Percentiles rank a stretch among this genome's conserved stretches.
phyloP scores from a whole-genome alignment of 345 rosid genomes.

The Erysimum cheiranthoides region DNA sequence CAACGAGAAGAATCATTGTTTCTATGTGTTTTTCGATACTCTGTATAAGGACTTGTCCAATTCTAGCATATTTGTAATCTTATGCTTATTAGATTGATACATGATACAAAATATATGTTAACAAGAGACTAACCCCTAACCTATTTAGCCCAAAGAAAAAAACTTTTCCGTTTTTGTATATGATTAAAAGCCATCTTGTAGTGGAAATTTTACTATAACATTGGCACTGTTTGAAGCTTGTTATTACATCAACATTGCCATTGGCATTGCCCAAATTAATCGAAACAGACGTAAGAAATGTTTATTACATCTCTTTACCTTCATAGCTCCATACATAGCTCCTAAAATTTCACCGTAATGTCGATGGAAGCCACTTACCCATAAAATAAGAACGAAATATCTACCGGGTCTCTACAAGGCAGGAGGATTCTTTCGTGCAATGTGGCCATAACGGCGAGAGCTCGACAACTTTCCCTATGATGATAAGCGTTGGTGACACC shows the following conservation, averaged over 20 bases:
- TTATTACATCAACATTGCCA: conserved; percentile 18
- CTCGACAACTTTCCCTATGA: conserved; percentile 86
- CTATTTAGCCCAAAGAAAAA: no score
- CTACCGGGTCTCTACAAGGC: conserved; percentile 52
- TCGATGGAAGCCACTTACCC: conserved; percentile 9
- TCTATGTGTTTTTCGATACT: no score
- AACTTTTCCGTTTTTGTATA: no score
- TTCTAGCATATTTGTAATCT: no score
- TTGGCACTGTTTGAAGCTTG: background rate
- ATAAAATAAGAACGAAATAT: background rate
- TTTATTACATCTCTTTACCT: conserved; percentile 27
- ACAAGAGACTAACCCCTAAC: no score
- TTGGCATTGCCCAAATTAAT: conserved; percentile 22
- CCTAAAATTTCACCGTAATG: conserved; percentile 18
- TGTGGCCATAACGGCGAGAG: conserved; percentile 87
- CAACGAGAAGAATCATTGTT: no score
- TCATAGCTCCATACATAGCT: conserved; percentile 22
- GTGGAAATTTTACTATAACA: background rate
- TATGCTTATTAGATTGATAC: no score
- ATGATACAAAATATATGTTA: no score
- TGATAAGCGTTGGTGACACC: conserved; percentile 81
- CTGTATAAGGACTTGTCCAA: no score
- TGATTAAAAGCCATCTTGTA: no score
- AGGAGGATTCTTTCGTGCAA: conserved; percentile 49
- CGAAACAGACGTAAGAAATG: conserved; percentile 7